Base-by-base conservation (phyloP, 768 basidiomycete genomes). In the Mycena capillaripes region DNA sequence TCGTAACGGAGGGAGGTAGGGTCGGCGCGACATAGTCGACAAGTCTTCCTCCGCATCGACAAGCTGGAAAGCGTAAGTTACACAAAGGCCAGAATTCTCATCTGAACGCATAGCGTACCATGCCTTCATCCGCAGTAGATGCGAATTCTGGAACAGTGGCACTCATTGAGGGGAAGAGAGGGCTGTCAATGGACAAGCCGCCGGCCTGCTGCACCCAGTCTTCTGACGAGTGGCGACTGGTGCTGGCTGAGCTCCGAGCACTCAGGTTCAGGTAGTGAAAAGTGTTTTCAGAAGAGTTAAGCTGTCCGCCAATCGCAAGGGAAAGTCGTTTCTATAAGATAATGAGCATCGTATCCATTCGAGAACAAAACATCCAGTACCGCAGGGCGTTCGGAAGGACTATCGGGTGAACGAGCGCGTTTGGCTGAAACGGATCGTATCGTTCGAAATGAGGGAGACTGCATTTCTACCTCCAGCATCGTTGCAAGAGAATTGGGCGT, bases 201-300 rank as follows among this genome's bases (percentile, higher is more conserved):
- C 89, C 86, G 5, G 94, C 88, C 77, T 91, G 92, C 69, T 86
- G 84, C 14, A 95, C 93, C 94, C 93, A 95, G 77, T 95, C 93
- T 69, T 94, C 93, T 11, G 89, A 86, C 21, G 82, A 80, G 48
- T 85, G 82, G 30, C 85, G 80, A 75, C 86, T 84, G 74, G 81
- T 84, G 77, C 72, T 78, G 52, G 82, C 76, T 65, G 87, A 71
- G 32, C 71, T 76, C 53, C 69, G 58, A 70, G 77, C 60, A 71
- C 77, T 66, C 38, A 76, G 58, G 68, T 76, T 66, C 38, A 76
- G 58, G 68, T 76, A 68, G 42, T 68, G 59, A 58, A 76, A 71
- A 21, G 50, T 38, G 40, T 48, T 57, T 38, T 64, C 53, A 32
- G 73, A 42, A 34, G 71, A 38, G 34, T 34, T 57, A 25, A 57